phyloP scores from a whole-genome alignment of 768 basidiomycete genomes.

The Guyanaporus albipodus region DNA sequence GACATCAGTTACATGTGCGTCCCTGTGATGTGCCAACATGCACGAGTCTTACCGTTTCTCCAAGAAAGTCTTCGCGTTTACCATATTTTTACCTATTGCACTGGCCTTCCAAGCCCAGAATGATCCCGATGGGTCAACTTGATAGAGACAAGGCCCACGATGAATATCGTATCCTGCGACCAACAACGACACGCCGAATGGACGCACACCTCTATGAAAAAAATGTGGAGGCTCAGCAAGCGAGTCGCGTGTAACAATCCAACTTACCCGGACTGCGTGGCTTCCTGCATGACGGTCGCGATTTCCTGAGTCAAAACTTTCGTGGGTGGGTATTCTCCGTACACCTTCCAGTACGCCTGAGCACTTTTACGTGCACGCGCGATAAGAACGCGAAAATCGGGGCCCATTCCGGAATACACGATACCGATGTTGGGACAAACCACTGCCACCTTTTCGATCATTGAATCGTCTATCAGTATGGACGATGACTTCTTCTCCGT shows the following conservation, averaged over 20 bases:
- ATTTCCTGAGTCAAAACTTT: slow-evolving; percentile 96
- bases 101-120: slow-evolving; percentile 99
- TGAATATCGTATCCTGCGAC: slow-evolving; percentile 96
- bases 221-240: slow-evolving; percentile 31
- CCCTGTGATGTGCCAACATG: slow-evolving; percentile 21
- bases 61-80: slow-evolving; percentile 98
- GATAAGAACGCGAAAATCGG: slow-evolving; percentile 94
- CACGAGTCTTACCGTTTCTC: slow-evolving; percentile 81
- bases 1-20: slow-evolving; percentile 13
- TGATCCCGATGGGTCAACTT: slow-evolving; percentile 97
- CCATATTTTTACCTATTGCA: slow-evolving; percentile 99
- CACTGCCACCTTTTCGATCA: slow-evolving; percentile 95
- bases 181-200: slow-evolving; percentile 96
- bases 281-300: slow-evolving; percentile 97
- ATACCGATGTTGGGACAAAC: slow-evolving; percentile 99
- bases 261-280: slow-evolving; percentile 92
- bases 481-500: slow-evolving; percentile 99
- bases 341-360: slow-evolving; percentile 99
- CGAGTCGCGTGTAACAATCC: slow-evolving; percentile 18
- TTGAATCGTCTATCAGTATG: slow-evolving; percentile 94
- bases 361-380: slow-evolving; percentile 95
- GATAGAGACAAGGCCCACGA: slow-evolving; percentile 95
- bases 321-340: slow-evolving; percentile 97
- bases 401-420: slow-evolving; percentile 99
- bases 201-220: slow-evolving; percentile 85